A percentile compares a stretch with the other conserved stretches of the same genome.
phyloP scores from a whole-genome alignment of 2,329 filamentous ascomycete genomes.

The Grosmannia serpens region DNA sequence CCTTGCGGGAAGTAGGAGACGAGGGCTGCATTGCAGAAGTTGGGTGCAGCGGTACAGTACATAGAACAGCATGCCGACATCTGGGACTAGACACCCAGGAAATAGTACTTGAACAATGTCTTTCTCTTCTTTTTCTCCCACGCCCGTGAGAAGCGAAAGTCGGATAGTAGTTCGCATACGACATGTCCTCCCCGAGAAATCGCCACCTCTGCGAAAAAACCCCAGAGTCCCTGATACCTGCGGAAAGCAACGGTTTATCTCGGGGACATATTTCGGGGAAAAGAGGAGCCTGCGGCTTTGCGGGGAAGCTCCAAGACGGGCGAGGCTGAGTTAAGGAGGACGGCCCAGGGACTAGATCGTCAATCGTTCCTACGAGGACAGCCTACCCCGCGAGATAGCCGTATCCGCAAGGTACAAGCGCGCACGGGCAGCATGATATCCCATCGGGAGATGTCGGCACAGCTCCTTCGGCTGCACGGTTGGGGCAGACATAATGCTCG shows the following conservation, averaged over 20 bases:
- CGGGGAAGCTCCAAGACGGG: not conserved
- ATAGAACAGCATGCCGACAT: not conserved
- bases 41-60: not conserved
- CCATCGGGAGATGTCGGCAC: not conserved
- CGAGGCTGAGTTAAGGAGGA: not conserved
- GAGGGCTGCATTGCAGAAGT: not conserved
- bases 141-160: not conserved
- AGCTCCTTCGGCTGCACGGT: not conserved
- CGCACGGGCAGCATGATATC: not conserved
- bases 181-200: not conserved
- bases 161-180: not conserved
- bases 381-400: not conserved
- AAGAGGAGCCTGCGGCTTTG: not conserved
- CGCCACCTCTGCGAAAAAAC: not conserved
- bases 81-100: not conserved
- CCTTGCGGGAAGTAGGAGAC: not conserved
- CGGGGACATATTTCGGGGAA: not conserved
- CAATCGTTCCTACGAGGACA: not conserved
- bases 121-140: not conserved
- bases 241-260: not conserved
- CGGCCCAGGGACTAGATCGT: not conserved
- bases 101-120: not conserved
- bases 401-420: conserved; percentile 1
- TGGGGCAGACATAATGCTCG: not conserved
- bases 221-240: not conserved